Percentiles rank a stretch among this genome's conserved stretches.
Conservation (phyloP, 2,329 filamentous ascomycete species). For the Sporothrix humicola region DNA sequence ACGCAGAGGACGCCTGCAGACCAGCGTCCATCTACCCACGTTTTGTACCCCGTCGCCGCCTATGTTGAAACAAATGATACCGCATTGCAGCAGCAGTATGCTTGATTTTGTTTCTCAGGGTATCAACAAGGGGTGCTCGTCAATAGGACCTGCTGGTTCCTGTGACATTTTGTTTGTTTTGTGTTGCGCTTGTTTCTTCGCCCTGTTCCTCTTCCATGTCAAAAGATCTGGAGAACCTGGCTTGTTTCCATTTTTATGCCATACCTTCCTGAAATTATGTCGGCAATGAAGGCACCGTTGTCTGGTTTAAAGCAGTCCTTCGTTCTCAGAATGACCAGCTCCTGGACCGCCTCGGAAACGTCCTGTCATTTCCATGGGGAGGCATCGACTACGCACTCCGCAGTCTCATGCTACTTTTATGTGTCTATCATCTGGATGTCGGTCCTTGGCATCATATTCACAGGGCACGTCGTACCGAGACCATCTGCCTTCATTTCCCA, state of each 20-base stretch:
- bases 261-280: not conserved
- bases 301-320: not conserved
- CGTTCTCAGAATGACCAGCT: too few relatives aligned
- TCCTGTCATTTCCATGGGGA: too few relatives aligned
- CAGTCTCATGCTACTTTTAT: not conserved
- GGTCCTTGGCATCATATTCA: constrained; percentile 1
- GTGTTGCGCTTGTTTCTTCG: not conserved
- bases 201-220: not conserved
- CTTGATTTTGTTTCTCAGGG: too few relatives aligned
- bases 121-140: too few relatives aligned
- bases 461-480: not conserved
- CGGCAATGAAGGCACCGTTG: not conserved
- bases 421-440: not conserved
- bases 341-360: not conserved
- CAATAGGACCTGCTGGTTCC: not conserved
- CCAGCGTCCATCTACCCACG: too few relatives aligned
- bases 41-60: too few relatives aligned
- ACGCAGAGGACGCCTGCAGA: too few relatives aligned
- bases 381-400: too few relatives aligned
- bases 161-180: not conserved
- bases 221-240: not conserved
- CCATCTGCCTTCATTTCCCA: not conserved
- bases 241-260: not conserved
- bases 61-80: constrained; percentile 7
- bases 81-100: not conserved